Percentiles rank a stretch among this genome's conserved stretches.
These are phyloP conservation scores for Candida sphagnicola DNA, from an alignment of 805 yeast species.

Conservation along the genomic window DNA sequence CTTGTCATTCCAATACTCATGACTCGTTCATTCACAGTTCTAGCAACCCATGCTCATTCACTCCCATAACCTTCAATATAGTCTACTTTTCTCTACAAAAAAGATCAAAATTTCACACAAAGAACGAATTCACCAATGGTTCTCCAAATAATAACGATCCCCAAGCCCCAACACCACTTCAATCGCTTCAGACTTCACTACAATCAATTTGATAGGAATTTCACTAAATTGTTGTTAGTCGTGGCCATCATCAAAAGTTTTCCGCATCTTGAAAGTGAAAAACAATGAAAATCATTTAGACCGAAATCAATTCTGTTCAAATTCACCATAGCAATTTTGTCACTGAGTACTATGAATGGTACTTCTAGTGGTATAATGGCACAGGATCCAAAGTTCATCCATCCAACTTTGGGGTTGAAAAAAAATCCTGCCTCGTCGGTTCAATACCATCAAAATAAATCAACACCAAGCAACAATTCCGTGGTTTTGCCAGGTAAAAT, in stretches of 20 bases:
- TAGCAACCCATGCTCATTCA: too few relatives aligned
- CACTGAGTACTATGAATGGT: conserved; percentile 3
- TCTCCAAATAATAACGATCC: too few relatives aligned
- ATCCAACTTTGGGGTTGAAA: conserved; percentile 28
- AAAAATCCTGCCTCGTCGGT: conserved; percentile 13
- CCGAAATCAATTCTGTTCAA: too few relatives aligned
- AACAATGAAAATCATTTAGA: too few relatives aligned
- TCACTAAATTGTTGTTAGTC: neutral
- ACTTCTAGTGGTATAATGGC: conserved; percentile 5
- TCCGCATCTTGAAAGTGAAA: conserved; percentile 1
- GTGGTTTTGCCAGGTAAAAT: conserved; percentile 2
- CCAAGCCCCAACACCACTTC: too few relatives aligned
- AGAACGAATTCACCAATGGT: too few relatives aligned
- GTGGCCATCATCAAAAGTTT: conserved; percentile 4
- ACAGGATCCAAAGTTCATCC: conserved; percentile 20
- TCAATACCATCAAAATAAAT: conserved; percentile 29
- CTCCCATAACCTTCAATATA: too few relatives aligned
- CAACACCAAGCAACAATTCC: conserved; percentile 10
- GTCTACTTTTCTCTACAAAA: too few relatives aligned
- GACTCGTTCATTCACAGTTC: too few relatives aligned
- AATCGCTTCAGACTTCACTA: too few relatives aligned
- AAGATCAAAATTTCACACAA: too few relatives aligned
- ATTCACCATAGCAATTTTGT: conserved; percentile 2
- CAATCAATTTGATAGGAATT: neutral
- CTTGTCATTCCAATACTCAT: too few relatives aligned